Evolutionary conservation across 2,329 filamentous ascomycete genomes (phyloP).

Genomic region (Penicillium sp.): DNA sequence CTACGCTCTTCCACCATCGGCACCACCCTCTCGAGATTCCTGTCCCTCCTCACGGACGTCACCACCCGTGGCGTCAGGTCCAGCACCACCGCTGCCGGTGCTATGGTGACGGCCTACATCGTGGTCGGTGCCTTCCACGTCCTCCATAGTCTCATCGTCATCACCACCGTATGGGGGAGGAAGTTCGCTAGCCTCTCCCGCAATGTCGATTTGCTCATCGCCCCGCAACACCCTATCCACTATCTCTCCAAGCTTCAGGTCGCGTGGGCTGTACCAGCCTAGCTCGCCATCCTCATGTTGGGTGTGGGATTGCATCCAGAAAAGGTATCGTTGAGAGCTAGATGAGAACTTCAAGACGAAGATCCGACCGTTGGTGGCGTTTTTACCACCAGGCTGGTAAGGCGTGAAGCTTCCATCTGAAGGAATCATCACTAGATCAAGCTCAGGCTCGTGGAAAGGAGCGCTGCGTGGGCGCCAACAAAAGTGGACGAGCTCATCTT

Average conservation of each 20-base stretch:
- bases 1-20: constrained; percentile 99
- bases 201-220: constrained; percentile 76
- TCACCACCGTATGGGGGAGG: constrained; percentile 61
- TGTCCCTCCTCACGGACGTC: constrained; percentile 90
- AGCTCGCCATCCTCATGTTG: constrained; percentile 72
- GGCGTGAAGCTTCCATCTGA: constrained; percentile 84
- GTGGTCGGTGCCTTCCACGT: constrained; percentile 66
- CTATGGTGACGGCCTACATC: constrained; percentile 59
- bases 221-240: constrained; percentile 84
- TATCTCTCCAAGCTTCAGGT: constrained; percentile 84
- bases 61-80: constrained; percentile 82
- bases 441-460: constrained; percentile 70
- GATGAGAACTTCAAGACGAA: constrained; percentile 93
- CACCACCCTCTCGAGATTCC: constrained; percentile 85
- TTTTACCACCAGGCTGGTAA: constrained; percentile 69
- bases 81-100: constrained; percentile 75
- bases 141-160: constrained; percentile 77
- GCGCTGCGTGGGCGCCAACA: constrained; percentile 87
- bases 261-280: constrained; percentile 79
- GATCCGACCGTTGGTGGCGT: constrained; percentile 79
- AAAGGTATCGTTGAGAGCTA: constrained; percentile 86
- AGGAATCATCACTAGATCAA: constrained; percentile 94
- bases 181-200: constrained; percentile 68
- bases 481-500: constrained; percentile 95
- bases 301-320: constrained; percentile 93